These are phyloP conservation scores for Suillus subalutaceus DNA, from an alignment of 768 basidiomycete species.

Conservation along the genomic window DNA sequence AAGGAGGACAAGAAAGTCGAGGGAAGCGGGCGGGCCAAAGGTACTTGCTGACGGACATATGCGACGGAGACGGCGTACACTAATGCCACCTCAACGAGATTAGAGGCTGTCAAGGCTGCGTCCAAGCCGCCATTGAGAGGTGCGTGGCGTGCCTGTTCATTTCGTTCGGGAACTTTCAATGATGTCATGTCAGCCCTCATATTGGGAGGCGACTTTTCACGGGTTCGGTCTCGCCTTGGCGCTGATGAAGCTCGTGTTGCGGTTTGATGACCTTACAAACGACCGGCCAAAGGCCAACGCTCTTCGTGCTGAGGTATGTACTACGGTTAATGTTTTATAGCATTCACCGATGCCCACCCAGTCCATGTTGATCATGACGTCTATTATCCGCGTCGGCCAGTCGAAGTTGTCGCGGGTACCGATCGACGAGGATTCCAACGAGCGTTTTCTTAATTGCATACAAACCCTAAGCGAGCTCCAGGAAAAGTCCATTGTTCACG, in stretches of 20 bases:
- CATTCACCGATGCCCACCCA: slow-evolving; percentile 27
- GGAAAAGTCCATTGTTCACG: slow-evolving; percentile 55
- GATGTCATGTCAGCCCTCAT: slow-evolving; percentile 60
- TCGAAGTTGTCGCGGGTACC: slow-evolving; percentile 89
- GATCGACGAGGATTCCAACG: slow-evolving; percentile 98
- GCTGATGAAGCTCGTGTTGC: slow-evolving; percentile 87
- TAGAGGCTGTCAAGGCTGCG: slow-evolving; percentile 85
- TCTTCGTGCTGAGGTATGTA: neutral
- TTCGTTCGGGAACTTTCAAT: neutral
- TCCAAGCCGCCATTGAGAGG: slow-evolving; percentile 89
- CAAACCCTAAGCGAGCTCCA: slow-evolving; percentile 87
- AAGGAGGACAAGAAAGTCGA: slow-evolving; percentile 45
- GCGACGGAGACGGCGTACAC: slow-evolving; percentile 94
- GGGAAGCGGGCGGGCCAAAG: slow-evolving; percentile 60
- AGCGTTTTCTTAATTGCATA: slow-evolving; percentile 95
- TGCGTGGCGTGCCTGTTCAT: slow-evolving; percentile 34
- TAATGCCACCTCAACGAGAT: slow-evolving; percentile 56
- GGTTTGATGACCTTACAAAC: slow-evolving; percentile 56
- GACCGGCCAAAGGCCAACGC: slow-evolving; percentile 47
- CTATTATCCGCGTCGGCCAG: slow-evolving; percentile 94
- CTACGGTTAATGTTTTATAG: neutral
- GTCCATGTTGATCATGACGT: slow-evolving; percentile 99
- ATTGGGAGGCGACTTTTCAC: slow-evolving; percentile 98
- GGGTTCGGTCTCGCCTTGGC: slow-evolving; percentile 88
- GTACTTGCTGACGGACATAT: slow-evolving; percentile 95